Percentiles rank a stretch among this genome's conserved stretches.
Evolutionary conservation across 2,329 filamentous ascomycete species (phyloP).

Genomic region (Tolypocladium inflatum): DNA sequence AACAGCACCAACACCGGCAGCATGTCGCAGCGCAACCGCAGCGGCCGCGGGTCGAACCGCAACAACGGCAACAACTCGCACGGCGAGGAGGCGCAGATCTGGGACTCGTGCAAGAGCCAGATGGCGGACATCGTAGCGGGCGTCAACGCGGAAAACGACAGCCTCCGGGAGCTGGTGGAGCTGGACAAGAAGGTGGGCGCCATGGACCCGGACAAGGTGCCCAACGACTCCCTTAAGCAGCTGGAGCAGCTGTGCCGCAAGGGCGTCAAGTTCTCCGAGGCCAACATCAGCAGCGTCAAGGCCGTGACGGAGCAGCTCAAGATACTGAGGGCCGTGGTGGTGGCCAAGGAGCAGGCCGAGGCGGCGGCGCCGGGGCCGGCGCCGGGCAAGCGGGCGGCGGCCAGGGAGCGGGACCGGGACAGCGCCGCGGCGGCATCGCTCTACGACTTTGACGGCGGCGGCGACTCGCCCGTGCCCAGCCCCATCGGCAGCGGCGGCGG

Average conservation of each 20-base stretch:
- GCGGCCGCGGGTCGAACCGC: conserved; percentile 32
- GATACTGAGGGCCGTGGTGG: conserved; percentile 30
- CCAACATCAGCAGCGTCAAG: conserved; percentile 25
- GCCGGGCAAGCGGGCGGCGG: conserved; percentile 12
- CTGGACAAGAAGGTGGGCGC: conserved; percentile 31
- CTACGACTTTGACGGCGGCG: conserved; percentile 34
- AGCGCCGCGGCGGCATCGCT: conserved; percentile 23
- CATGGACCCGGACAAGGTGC: conserved; percentile 27
- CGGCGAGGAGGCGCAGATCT: conserved; percentile 33
- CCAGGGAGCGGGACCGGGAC: conserved; percentile 15
- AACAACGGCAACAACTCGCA: conserved; percentile 30
- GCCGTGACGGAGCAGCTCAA: conserved; percentile 31
- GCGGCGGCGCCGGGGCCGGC: conserved; percentile 10
- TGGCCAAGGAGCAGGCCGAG: conserved; percentile 32
- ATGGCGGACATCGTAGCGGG: conserved; percentile 28
- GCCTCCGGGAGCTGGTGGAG: conserved; percentile 26
- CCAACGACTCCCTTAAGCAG: conserved; percentile 26
- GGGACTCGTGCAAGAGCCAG: conserved; percentile 30
- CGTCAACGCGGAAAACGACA: conserved; percentile 33
- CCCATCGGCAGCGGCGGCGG: conserved; percentile 22
- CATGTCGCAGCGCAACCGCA: conserved; percentile 36
- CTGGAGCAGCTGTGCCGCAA: conserved; percentile 34
- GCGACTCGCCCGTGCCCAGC: conserved; percentile 36
- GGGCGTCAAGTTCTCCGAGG: conserved; percentile 30
- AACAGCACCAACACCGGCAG: conserved; percentile 1